These are phyloP conservation scores for Apiotrichum laibachii DNA, from an alignment of 1,284 basidiomycete species.

Conservation along the genomic window DNA sequence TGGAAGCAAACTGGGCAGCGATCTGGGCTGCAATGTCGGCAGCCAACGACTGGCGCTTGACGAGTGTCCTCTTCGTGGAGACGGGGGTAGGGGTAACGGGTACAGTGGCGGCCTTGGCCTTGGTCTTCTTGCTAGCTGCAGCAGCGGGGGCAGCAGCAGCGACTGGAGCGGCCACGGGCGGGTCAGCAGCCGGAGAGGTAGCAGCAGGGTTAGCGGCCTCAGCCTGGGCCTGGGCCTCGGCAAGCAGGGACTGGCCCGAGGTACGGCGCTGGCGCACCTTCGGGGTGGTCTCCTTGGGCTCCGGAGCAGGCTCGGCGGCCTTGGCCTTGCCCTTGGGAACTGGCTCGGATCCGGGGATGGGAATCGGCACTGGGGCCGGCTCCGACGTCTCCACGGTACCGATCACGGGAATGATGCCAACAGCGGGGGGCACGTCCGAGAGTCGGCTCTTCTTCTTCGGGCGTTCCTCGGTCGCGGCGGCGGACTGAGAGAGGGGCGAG, in stretches of 20 bases:
- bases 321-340: not conserved
- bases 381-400: not conserved
- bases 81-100: not conserved
- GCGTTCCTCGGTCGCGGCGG: slow-evolving; percentile 6
- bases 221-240: not conserved
- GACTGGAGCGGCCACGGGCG: not conserved
- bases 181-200: not conserved
- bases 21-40: not conserved
- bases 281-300: not conserved
- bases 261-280: not conserved
- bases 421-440: not conserved
- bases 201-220: not conserved
- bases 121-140: not conserved
- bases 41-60: not conserved
- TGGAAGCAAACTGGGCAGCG: not conserved
- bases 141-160: not conserved
- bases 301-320: not conserved
- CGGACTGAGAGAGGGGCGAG: slow-evolving; percentile 26
- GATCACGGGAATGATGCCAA: not conserved
- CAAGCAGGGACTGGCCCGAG: not conserved
- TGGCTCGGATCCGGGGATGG: not conserved
- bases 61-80: not conserved
- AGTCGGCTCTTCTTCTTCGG: slow-evolving; percentile 9
- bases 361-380: not conserved
- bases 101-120: not conserved